Evolutionary conservation across 495 filamentous ascomycete genomes (phyloP).

Genomic region (Xylaria sp.): DNA sequence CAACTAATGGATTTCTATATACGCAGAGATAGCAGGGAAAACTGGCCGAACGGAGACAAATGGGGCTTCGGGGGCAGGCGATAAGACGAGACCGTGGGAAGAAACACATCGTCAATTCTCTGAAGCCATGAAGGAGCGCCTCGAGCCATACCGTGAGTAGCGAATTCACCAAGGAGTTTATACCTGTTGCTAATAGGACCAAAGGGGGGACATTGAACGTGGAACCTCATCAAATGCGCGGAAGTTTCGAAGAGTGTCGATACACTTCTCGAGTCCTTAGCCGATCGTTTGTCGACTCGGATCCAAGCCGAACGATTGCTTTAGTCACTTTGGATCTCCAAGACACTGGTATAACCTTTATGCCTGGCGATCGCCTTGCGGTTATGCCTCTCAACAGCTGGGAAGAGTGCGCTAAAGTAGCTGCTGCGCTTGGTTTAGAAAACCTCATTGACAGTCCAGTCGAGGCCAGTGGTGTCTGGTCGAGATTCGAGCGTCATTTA

Average conservation of each 20-base stretch:
- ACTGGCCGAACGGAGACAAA: constrained; percentile 59
- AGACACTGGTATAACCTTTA: constrained; percentile 57
- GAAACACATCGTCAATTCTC: constrained; percentile 58
- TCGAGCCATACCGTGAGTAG: constrained; percentile 51
- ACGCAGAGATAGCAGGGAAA: constrained; percentile 60
- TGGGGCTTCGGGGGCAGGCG: constrained; percentile 51
- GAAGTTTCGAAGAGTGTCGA: constrained; percentile 59
- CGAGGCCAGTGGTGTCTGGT: constrained; percentile 46
- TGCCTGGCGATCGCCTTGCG: constrained; percentile 56
- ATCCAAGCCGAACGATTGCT: constrained; percentile 52
- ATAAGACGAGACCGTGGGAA: constrained; percentile 55
- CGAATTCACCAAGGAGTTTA: background rate
- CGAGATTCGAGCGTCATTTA: constrained; percentile 53
- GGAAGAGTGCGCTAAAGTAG: constrained; percentile 56
- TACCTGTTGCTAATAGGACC: background rate
- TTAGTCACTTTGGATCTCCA: constrained; percentile 55
- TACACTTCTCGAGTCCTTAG: constrained; percentile 50
- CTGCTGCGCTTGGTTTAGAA: constrained; percentile 51
- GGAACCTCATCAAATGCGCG: constrained; percentile 59
- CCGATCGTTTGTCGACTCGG: constrained; percentile 51
- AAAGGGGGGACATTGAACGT: constrained; percentile 44
- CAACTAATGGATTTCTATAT: too few species aligned
- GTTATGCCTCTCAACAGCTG: constrained; percentile 59
- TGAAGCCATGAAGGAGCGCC: constrained; percentile 60
- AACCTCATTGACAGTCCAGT: constrained; percentile 47